Conservation (phyloP, 805 yeast genomes). For the Lipomyces chichibuensis region DNA sequence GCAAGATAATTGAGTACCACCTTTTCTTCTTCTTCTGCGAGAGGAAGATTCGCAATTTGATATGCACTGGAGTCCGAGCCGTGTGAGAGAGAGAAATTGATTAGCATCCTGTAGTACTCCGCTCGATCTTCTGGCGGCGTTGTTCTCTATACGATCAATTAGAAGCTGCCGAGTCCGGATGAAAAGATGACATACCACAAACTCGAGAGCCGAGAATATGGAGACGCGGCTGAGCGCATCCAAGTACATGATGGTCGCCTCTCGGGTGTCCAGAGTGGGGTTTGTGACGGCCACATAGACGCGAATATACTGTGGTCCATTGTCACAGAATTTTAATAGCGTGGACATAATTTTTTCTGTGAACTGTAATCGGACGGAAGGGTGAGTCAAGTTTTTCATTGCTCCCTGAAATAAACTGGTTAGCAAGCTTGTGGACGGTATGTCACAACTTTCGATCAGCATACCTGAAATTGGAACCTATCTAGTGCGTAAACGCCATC, state of each 20-base stretch:
- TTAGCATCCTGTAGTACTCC: conserved; percentile 3
- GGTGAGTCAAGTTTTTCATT: conserved; percentile 24
- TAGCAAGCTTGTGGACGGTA: background rate
- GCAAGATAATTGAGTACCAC: conserved; percentile 13
- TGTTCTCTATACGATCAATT: conserved; percentile 13
- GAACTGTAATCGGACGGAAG: conserved; percentile 23
- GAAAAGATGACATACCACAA: conserved; percentile 13
- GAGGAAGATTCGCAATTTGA: conserved; percentile 11
- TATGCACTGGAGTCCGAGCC: conserved; percentile 3
- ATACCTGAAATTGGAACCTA: conserved; percentile 25
- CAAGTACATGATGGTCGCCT: conserved; percentile 11
- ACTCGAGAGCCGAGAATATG: conserved; percentile 19
- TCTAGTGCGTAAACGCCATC: conserved; percentile 31
- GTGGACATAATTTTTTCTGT: conserved; percentile 28
- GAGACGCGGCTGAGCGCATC: conserved; percentile 25
- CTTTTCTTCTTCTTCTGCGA: conserved; percentile 12
- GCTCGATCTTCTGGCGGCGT: conserved; percentile 9
- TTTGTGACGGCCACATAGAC: conserved; percentile 16
- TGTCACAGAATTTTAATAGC: conserved; percentile 14
- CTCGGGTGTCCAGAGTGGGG: conserved; percentile 16
- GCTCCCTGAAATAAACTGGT: conserved; percentile 6
- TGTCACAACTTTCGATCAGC: background rate
- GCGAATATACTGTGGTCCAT: conserved; percentile 22
- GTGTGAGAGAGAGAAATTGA: background rate
- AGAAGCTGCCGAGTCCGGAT: no score